Percentiles rank a stretch among this genome's conserved stretches.
These are phyloP conservation scores for Seiridium cupressi DNA, from an alignment of 2,329 filamentous ascomycete species.

Conservation along the genomic window DNA sequence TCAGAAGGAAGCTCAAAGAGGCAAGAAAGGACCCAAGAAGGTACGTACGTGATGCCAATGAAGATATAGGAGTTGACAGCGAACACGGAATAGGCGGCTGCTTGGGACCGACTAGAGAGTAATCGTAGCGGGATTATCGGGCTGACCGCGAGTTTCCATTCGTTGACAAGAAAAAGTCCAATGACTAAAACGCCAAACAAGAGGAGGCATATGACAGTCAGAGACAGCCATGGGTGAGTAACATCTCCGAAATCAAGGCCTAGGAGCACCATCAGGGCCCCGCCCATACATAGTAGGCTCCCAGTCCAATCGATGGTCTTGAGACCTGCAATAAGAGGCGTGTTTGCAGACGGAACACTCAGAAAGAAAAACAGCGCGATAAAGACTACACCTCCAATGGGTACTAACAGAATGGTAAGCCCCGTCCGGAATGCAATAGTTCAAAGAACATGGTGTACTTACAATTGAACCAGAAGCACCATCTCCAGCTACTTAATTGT, in stretches of 20 bases:
- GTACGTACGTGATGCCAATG: slow-evolving; percentile 58
- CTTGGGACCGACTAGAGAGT: slow-evolving; percentile 54
- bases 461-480: slow-evolving; percentile 55
- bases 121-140: slow-evolving; percentile 68
- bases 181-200: slow-evolving; percentile 55
- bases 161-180: slow-evolving; percentile 55
- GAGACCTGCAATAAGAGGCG: slow-evolving; percentile 59
- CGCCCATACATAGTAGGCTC: slow-evolving; percentile 59
- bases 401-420: slow-evolving; percentile 27
- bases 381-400: slow-evolving; percentile 53
- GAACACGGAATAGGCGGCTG: slow-evolving; percentile 50
- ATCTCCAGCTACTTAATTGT: slow-evolving; percentile 62
- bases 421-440: background rate
- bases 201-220: slow-evolving; percentile 61
- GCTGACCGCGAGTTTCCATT: slow-evolving; percentile 61
- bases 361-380: slow-evolving; percentile 60
- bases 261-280: slow-evolving; percentile 67
- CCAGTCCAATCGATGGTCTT: slow-evolving; percentile 62
- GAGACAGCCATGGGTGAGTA: slow-evolving; percentile 58
- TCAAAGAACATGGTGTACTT: slow-evolving; percentile 12
- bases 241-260: slow-evolving; percentile 70
- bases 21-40: too few species aligned
- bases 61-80: slow-evolving; percentile 55
- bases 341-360: slow-evolving; percentile 65
- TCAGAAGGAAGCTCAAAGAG: too few species aligned